These are phyloP conservation scores for Exobasidium cylindrosporum DNA, from an alignment of 1,284 basidiomycete genomes.

Conservation along the genomic window DNA sequence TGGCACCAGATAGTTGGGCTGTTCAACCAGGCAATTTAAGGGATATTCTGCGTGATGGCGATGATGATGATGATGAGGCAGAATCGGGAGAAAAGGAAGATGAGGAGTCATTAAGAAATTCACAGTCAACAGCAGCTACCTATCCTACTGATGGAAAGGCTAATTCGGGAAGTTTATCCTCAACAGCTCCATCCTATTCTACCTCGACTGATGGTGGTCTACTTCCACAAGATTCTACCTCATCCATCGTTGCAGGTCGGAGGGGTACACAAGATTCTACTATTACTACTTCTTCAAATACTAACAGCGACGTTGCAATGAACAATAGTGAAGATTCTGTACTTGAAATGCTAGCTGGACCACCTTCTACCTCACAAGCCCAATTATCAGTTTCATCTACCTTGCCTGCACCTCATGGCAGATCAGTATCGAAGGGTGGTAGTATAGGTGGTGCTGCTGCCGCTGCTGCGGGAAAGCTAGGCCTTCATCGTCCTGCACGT, in stretches of 20 bases:
- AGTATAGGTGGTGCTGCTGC: slow-evolving; percentile 33
- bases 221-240: background rate
- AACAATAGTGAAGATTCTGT: background rate
- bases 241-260: background rate
- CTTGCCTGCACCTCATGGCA: background rate
- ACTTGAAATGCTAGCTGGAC: background rate
- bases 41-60: slow-evolving; percentile 35
- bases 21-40: slow-evolving; percentile 42
- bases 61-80: slow-evolving; percentile 22
- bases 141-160: background rate
- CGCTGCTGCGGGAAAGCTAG: slow-evolving; percentile 41
- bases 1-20: slow-evolving; percentile 54
- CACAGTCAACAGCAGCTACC: background rate
- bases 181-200: background rate
- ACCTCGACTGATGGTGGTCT: background rate
- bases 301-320: background rate
- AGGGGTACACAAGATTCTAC: background rate
- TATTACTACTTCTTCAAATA: background rate
- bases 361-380: background rate
- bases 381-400: background rate
- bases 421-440: background rate
- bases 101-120: background rate
- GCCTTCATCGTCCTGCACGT: slow-evolving; percentile 36
- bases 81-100: background rate
- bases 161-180: background rate